phyloP scores from a whole-genome alignment of 78 protist genomes.

The Dictyostelium brefeldianum region DNA sequence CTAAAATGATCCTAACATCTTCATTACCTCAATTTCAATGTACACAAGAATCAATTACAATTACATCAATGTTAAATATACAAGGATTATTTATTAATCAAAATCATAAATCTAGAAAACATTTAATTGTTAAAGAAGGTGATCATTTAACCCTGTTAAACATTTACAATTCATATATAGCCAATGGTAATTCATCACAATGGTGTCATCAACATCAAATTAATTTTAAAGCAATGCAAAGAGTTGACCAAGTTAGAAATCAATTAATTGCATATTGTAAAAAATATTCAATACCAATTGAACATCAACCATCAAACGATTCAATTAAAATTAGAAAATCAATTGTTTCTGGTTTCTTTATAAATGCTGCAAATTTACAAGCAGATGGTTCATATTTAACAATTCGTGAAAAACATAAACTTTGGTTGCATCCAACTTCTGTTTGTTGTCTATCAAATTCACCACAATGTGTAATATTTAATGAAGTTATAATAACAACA shows the following conservation, averaged over 20 bases:
- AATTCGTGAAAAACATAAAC: conserved; percentile 44
- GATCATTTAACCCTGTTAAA: conserved; percentile 94
- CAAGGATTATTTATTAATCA: conserved; percentile 55
- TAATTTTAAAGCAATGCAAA: conserved; percentile 56
- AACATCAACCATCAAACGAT: background rate
- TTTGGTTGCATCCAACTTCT: conserved; percentile 90
- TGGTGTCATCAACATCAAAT: conserved; percentile 79
- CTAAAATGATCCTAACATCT: conserved; percentile 78
- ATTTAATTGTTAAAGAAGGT: conserved; percentile 87
- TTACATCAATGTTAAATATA: conserved; percentile 89
- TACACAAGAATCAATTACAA: conserved; percentile 80
- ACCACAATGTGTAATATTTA: conserved; percentile 87
- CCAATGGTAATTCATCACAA: background rate
- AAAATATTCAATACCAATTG: conserved; percentile 12
- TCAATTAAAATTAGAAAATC: conserved; percentile 47
- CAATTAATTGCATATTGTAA: conserved; percentile 66
- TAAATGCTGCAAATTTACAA: conserved; percentile 80
- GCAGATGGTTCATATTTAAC: conserved; percentile 65
- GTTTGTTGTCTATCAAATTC: conserved; percentile 62
- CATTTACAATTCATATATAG: conserved; percentile 33
- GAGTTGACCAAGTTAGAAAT: conserved; percentile 61
- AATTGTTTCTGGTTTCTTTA: conserved; percentile 88
- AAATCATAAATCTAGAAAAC: background rate
- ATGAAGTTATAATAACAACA: conserved; percentile 81
- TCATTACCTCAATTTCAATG: conserved; percentile 79